Evolutionary conservation across 257 asterid species (phyloP).

Genomic region (Solanum pimpinellifolium): DNA sequence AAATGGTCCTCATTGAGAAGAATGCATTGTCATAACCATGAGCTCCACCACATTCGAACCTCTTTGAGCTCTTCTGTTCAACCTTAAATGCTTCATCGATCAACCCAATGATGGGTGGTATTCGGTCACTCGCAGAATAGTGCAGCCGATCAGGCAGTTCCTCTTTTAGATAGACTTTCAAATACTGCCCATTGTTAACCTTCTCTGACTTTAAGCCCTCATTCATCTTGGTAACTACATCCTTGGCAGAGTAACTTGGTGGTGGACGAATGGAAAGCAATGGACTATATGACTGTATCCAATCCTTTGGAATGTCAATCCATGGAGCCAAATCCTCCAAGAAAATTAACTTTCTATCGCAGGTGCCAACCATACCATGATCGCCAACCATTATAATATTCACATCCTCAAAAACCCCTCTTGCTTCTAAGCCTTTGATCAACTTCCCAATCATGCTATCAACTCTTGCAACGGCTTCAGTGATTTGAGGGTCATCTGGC

Average conservation of each 20-base stretch:
- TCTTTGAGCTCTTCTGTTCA: conserved; percentile 28
- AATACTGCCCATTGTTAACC: conserved; percentile 39
- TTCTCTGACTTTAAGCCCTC: conserved; percentile 53
- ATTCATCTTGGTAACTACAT: conserved; percentile 47
- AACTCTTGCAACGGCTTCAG: conserved; percentile 37
- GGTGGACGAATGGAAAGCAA: conserved; percentile 54
- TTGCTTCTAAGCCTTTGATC: conserved; percentile 45
- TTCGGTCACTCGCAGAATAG: conserved; percentile 40
- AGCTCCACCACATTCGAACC: conserved; percentile 67
- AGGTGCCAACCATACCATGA: conserved; percentile 78
- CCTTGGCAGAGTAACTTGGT: conserved; percentile 12
- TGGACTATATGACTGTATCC: conserved; percentile 57
- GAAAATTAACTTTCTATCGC: conserved; percentile 50
- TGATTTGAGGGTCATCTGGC: conserved; percentile 48
- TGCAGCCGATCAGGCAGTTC: conserved; percentile 57
- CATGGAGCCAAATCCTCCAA: conserved; percentile 46
- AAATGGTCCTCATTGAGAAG: conserved; percentile 71
- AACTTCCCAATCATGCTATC: conserved; percentile 45
- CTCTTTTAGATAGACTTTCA: conserved; percentile 63
- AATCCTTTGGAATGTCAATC: conserved; percentile 36
- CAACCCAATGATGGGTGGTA: conserved; percentile 57
- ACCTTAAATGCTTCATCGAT: conserved; percentile 53
- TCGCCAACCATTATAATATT: conserved; percentile 51
- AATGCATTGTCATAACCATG: conserved; percentile 68
- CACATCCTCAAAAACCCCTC: conserved; percentile 59